Base-by-base conservation (phyloP, 352 stramenopile species). In the Phytophthora palmivora region DNA sequence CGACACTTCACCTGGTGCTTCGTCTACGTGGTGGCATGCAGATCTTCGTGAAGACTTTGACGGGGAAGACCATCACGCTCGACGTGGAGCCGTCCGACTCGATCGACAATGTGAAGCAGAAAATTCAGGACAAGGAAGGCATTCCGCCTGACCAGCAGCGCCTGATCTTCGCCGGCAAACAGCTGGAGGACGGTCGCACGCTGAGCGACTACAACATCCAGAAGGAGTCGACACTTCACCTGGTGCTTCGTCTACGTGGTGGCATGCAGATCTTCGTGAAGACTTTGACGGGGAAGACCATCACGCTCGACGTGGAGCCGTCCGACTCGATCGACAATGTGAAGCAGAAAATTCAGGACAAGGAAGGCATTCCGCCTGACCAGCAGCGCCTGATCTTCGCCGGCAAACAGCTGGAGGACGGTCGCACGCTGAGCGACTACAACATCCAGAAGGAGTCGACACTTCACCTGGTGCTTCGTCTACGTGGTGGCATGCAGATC, bases 121-220 rank as follows among this genome's bases (percentile, higher is more conserved):
- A 34, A 7, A 34, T 34, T 34, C 30, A 34, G 7, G 30, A 34
- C 30, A 34, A 34, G 30, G 30, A 34, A 34, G 30, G 30, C 30
- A 34, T 34, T 7, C 30, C 30, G 6, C 30, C 30, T 34, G 30
- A 34, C 30, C 30, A 34, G 10, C 30, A 34, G 10, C 30, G 30
- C 3, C 30, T 34, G 1, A 99, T 98, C 66, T 98, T 98, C 71
- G 94, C 87, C 22, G 96, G 95, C 49, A 97, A 98, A 77, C 95
- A 98, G 83, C 76, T 98, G 14, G 90, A 98, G 65, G 92, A 97
- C 66, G 84, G 84, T 26, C 97, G 97, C 68, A 97, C 92, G 18
- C 77, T 98, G 21, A 83, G 85, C 52, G 95, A 98, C 78, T 98
- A 97, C 79, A 89, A 97, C 69, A 93, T 98, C 54, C 88, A 98